Percentiles rank a stretch among this genome's conserved stretches.
phyloP scores from a whole-genome alignment of 108 stramenopile genomes.

The Thalassiosira profunda region DNA sequence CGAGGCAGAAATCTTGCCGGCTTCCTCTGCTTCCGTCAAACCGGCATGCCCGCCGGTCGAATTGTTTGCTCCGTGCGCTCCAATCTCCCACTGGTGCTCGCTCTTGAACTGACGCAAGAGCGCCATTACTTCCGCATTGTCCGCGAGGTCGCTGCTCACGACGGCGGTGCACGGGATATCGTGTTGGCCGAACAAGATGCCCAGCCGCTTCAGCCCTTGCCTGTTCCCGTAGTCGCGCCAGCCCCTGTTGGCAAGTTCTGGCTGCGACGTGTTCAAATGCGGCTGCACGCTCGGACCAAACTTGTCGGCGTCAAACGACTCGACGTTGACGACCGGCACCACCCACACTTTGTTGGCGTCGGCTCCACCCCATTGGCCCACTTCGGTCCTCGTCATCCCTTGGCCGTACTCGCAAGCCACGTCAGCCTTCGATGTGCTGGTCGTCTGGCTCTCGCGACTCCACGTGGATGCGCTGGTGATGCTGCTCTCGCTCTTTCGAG shows the following conservation, averaged over 20 bases:
- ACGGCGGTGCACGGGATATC: conserved; percentile 33
- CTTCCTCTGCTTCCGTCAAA: neutral
- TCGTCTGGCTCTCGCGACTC: too few species aligned
- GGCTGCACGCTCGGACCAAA: conserved; percentile 37
- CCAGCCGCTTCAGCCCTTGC: conserved; percentile 22
- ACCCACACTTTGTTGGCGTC: conserved; percentile 18
- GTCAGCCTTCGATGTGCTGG: neutral
- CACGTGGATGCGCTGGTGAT: neutral
- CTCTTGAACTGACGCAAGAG: conserved; percentile 12
- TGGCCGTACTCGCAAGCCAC: neutral
- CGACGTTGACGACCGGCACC: conserved; percentile 31
- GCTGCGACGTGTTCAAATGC: conserved; percentile 21
- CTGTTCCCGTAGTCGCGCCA: conserved; percentile 43
- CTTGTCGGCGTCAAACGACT: conserved; percentile 5
- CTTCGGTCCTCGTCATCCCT: conserved; percentile 23
- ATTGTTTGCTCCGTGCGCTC: conserved; percentile 32
- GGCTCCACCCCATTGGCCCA: conserved; percentile 14
- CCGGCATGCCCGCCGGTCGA: conserved; percentile 17
- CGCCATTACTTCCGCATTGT: conserved; percentile 9
- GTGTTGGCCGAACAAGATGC: conserved; percentile 19
- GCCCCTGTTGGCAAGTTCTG: conserved; percentile 29
- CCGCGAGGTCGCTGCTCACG: conserved; percentile 29
- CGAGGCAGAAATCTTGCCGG: neutral
- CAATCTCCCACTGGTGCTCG: conserved; percentile 22
- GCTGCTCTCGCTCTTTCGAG: neutral